phyloP scores from a whole-genome alignment of 345 rosid species.

The Cochlearia excelsa region DNA sequence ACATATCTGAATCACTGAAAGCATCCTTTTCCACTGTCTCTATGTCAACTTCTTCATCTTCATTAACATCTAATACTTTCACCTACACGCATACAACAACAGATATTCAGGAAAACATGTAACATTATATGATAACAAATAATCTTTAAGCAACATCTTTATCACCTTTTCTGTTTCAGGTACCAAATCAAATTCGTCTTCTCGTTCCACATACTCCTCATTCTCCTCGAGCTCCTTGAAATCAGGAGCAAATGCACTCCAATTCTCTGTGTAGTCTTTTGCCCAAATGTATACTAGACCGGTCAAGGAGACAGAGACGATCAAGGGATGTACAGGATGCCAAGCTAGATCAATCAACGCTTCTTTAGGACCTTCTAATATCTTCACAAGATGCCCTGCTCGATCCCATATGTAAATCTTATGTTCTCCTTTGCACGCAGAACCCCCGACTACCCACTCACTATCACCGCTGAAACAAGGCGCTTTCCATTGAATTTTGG shows the following conservation, averaged over 20 bases:
- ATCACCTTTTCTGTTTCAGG: slow-evolving; percentile 93
- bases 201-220: slow-evolving; percentile 96
- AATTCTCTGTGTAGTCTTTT: slow-evolving; percentile 94
- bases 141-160: background rate
- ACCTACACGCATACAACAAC: slow-evolving; percentile 48
- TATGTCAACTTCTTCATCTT: slow-evolving; percentile 95
- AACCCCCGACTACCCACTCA: slow-evolving; percentile 98
- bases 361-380: slow-evolving; percentile 99
- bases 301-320: slow-evolving; percentile 84
- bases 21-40: slow-evolving; percentile 75
- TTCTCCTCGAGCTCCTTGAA: slow-evolving; percentile 99
- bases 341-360: slow-evolving; percentile 92
- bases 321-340: slow-evolving; percentile 98
- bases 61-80: slow-evolving; percentile 71
- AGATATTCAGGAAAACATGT: slow-evolving; percentile 25
- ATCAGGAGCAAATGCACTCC: slow-evolving; percentile 99
- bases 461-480: slow-evolving; percentile 99
- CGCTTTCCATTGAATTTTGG: slow-evolving; percentile 97
- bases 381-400: slow-evolving; percentile 94
- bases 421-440: slow-evolving; percentile 98
- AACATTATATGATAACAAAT: slow-evolving; percentile 5
- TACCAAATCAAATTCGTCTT: slow-evolving; percentile 90
- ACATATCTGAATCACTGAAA: slow-evolving; percentile 94
- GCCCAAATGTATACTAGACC: slow-evolving; percentile 99
- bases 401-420: slow-evolving; percentile 98